Evolutionary conservation across 73 alveolate genomes (phyloP).

Genomic region (Symbiodinium pilosum): DNA sequence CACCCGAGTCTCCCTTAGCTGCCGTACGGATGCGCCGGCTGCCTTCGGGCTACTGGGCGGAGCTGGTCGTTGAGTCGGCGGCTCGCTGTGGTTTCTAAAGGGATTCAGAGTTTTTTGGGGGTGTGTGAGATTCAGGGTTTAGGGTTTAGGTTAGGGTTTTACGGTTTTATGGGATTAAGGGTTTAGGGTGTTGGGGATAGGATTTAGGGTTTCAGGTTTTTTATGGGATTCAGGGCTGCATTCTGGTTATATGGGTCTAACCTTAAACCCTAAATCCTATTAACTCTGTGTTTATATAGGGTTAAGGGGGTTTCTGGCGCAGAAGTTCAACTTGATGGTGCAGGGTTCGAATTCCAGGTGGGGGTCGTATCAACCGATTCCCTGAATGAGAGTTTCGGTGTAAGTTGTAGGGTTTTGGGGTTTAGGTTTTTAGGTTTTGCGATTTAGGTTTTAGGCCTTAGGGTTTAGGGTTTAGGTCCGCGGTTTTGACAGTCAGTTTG

Average conservation of each 20-base stretch:
- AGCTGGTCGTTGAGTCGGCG: slow-evolving; percentile 70
- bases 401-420: background rate
- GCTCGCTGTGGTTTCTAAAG: background rate
- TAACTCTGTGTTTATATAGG: background rate
- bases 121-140: no score
- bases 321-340: background rate
- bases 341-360: no score
- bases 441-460: background rate
- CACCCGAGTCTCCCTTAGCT: slow-evolving; percentile 78
- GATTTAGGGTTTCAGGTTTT: no score
- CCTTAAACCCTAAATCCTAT: background rate
- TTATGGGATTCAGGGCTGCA: no score
- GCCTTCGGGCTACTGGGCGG: slow-evolving; percentile 45
- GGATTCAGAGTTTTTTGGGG: background rate
- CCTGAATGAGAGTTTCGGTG: no score
- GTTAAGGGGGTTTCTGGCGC: background rate
- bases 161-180: no score
- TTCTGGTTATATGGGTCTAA: no score
- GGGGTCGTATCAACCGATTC: no score
- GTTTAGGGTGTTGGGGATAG: no score
- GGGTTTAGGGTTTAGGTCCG: no score
- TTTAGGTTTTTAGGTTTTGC: background rate
- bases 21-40: slow-evolving; percentile 75
- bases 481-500: no score
- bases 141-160: no score